Percentiles rank a stretch among this genome's conserved stretches.
These are phyloP conservation scores for Metschnikowia lachancei DNA, from an alignment of 805 yeast genomes.

Conservation along the genomic window DNA sequence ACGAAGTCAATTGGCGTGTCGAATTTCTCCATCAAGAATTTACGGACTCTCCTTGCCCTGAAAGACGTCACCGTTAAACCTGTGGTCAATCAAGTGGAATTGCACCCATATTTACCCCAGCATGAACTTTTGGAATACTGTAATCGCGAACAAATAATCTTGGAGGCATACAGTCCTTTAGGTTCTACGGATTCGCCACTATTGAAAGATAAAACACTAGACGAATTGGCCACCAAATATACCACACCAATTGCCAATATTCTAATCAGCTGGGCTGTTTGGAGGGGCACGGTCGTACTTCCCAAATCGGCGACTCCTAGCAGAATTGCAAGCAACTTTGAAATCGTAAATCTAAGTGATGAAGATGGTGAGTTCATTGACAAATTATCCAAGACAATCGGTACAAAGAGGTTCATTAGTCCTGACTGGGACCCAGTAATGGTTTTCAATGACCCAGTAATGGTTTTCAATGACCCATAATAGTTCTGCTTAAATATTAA, in stretches of 20 bases:
- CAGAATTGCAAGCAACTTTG: slow-evolving; percentile 37
- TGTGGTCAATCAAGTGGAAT: slow-evolving; percentile 71
- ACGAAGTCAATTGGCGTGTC: slow-evolving; percentile 74
- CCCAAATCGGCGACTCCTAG: slow-evolving; percentile 33
- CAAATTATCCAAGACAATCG: slow-evolving; percentile 25
- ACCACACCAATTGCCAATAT: slow-evolving; percentile 48
- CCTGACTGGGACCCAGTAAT: slow-evolving; percentile 36
- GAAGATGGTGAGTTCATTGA: slow-evolving; percentile 36
- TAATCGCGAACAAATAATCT: slow-evolving; percentile 48
- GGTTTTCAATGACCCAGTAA: slow-evolving; percentile 25
- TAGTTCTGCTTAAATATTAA: no score
- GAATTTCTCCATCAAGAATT: slow-evolving; percentile 57
- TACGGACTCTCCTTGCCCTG: slow-evolving; percentile 48
- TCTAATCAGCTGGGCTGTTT: slow-evolving; percentile 57
- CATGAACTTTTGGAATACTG: slow-evolving; percentile 53
- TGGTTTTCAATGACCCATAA: no score
- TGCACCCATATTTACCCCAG: slow-evolving; percentile 73
- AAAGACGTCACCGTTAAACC: slow-evolving; percentile 56
- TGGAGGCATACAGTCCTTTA: slow-evolving; percentile 79
- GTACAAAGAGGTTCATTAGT: slow-evolving; percentile 32
- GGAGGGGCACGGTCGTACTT: slow-evolving; percentile 52
- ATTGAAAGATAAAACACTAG: slow-evolving; percentile 42
- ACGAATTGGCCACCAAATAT: slow-evolving; percentile 44
- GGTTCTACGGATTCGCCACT: slow-evolving; percentile 60
- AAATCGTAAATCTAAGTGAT: slow-evolving; percentile 30